Conservation (phyloP, 1,284 basidiomycete species). For the Ceratobasidium sp. region DNA sequence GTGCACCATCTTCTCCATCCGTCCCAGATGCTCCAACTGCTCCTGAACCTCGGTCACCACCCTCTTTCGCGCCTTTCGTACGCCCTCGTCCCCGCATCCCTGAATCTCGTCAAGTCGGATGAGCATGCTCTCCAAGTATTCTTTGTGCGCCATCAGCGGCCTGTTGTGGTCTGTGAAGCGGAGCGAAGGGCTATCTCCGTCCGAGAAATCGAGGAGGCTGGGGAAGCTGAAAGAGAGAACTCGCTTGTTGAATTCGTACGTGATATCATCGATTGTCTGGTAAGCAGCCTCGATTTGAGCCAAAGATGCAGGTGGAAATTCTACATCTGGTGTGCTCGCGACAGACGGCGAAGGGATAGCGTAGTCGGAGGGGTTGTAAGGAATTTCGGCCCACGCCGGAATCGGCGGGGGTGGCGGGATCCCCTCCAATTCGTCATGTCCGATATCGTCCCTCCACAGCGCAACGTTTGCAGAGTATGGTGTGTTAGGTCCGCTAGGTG, state of each 20-base stretch:
- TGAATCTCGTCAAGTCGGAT: conserved; percentile 17
- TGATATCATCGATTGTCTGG: conserved; percentile 26
- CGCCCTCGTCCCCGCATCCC: conserved; percentile 3
- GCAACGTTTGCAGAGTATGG: conserved; percentile 30
- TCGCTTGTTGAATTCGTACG: conserved; percentile 25
- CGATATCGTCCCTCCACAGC: conserved; percentile 27
- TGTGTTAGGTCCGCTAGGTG: conserved; percentile 8
- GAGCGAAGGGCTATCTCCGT: neutral
- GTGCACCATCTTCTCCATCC: conserved; percentile 44
- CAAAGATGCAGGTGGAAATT: neutral
- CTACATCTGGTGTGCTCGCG: too few relatives aligned
- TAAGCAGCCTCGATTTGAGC: conserved; percentile 19
- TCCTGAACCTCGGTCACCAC: neutral
- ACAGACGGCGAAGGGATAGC: neutral
- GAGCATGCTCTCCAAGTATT: conserved; percentile 27
- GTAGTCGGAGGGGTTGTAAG: neutral
- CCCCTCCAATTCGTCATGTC: neutral
- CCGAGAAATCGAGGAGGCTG: neutral
- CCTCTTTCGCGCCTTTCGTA: conserved; percentile 9
- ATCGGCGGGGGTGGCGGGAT: neutral
- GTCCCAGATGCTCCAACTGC: conserved; percentile 24
- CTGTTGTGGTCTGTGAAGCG: conserved; percentile 21
- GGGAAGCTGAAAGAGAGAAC: conserved; percentile 36
- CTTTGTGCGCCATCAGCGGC: conserved; percentile 20
- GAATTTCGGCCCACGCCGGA: neutral